Evolutionary conservation across 1,284 basidiomycete species (phyloP).

Genomic region (Rhodotorula sp.): DNA sequence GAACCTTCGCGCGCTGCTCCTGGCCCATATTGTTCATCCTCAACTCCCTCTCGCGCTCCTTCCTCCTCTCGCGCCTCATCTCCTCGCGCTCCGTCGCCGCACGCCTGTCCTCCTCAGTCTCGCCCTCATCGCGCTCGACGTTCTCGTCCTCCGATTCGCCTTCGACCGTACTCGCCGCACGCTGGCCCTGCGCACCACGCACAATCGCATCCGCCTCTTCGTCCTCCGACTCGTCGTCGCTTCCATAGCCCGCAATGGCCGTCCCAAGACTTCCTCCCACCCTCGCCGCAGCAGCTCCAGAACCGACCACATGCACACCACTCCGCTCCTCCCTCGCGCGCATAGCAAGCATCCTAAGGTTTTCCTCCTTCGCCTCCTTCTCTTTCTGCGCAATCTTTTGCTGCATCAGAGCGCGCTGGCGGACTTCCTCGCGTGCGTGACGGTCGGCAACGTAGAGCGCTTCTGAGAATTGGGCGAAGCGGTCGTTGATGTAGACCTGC

Average conservation of each 20-base stretch:
- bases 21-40: constrained; percentile 99
- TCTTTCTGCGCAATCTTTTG: constrained; percentile 97
- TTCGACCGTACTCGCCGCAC: background rate
- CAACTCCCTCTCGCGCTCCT: constrained; percentile 94
- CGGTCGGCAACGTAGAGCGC: constrained; percentile 94
- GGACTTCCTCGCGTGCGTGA: constrained; percentile 95
- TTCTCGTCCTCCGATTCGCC: constrained; percentile 45
- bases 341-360: constrained; percentile 87
- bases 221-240: constrained; percentile 17
- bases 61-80: constrained; percentile 86
- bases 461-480: constrained; percentile 98
- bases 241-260: constrained; percentile 75
- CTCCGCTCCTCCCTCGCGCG: constrained; percentile 90
- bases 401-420: constrained; percentile 94
- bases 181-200: constrained; percentile 12
- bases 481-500: constrained; percentile 95
- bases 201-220: constrained; percentile 22
- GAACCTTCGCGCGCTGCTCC: constrained; percentile 90
- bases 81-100: constrained; percentile 80
- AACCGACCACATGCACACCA: constrained; percentile 56
- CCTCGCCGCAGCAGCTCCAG: constrained; percentile 44
- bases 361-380: constrained; percentile 95
- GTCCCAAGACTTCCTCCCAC: constrained; percentile 61
- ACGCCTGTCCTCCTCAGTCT: constrained; percentile 69
- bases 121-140: constrained; percentile 52